phyloP scores from a whole-genome alignment of 2,329 filamentous ascomycete genomes.

The Alternaria alternata region DNA sequence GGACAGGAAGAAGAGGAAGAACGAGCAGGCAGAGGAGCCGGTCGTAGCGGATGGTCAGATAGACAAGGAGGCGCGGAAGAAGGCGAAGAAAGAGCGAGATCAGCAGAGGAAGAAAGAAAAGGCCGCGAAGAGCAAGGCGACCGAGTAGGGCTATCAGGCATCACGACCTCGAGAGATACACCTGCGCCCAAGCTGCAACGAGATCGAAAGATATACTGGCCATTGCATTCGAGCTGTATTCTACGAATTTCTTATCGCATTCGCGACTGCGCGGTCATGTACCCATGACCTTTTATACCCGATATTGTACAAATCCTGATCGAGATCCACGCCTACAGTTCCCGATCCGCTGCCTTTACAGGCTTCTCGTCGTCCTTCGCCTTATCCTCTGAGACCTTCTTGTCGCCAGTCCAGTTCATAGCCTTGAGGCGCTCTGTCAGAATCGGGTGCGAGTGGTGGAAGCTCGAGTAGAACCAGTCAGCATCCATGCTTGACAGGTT shows the following conservation, averaged over 20 bases:
- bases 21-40: conserved; percentile 23
- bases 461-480: conserved; percentile 97
- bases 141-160: conserved; percentile 19
- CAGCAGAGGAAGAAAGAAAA: conserved; percentile 54
- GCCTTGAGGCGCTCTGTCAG: conserved; percentile 91
- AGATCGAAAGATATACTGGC: background rate
- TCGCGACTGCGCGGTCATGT: conserved; percentile 6
- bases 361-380: conserved; percentile 65
- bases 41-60: conserved; percentile 27
- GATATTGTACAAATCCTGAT: background rate
- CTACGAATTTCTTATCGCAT: conserved; percentile 5
- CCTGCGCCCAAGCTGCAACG: background rate
- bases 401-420: conserved; percentile 81
- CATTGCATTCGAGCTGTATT: conserved; percentile 9
- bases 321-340: conserved; percentile 64
- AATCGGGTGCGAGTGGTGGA: conserved; percentile 98
- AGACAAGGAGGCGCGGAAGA: conserved; percentile 63
- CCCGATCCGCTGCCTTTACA: conserved; percentile 76
- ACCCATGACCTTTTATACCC: conserved; percentile 4
- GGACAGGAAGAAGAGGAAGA: conserved; percentile 44
- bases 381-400: conserved; percentile 61
- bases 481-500: conserved; percentile 99
- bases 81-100: conserved; percentile 63
- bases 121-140: conserved; percentile 38
- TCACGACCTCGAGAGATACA: background rate